Conservation (phyloP, 2,329 filamentous ascomycete genomes). For the Talaromyces sp. region DNA sequence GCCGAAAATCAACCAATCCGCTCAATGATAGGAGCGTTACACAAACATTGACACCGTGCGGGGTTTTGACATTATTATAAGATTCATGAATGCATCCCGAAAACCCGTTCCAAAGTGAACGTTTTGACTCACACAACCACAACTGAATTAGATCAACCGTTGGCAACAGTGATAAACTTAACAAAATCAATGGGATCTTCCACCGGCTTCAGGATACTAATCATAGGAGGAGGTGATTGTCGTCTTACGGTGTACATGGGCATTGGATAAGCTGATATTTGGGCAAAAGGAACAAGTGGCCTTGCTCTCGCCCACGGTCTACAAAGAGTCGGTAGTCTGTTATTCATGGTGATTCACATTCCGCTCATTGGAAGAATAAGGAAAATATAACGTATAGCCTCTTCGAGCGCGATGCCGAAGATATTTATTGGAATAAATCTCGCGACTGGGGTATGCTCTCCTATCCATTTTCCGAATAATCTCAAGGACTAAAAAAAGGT, state of each 20-base stretch:
- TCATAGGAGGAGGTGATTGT: not conserved
- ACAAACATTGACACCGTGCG: not conserved
- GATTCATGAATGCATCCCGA: not conserved
- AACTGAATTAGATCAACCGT: not conserved
- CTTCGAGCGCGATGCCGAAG: conserved; percentile 10
- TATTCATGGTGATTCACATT: not conserved
- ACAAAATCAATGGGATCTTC: not conserved
- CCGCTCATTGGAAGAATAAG: conserved; percentile 30
- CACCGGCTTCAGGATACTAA: not conserved
- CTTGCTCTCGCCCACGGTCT: conserved; percentile 12
- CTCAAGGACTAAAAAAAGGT: not conserved
- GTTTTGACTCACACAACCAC: not conserved
- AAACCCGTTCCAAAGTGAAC: not conserved
- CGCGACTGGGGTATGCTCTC: conserved; percentile 10
- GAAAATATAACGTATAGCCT: conserved; percentile 6
- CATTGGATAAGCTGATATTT: not conserved
- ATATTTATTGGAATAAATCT: conserved; percentile 6
- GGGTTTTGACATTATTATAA: not conserved
- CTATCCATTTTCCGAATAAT: not conserved
- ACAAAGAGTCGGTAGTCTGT: not conserved
- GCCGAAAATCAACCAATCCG: too few relatives aligned
- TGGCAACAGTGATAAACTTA: too few relatives aligned
- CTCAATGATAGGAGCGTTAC: not conserved
- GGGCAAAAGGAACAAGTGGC: conserved; percentile 1
- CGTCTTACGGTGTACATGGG: not conserved